Base-by-base conservation (phyloP, 2,329 filamentous ascomycete genomes). In the Laburnicola sp. region DNA sequence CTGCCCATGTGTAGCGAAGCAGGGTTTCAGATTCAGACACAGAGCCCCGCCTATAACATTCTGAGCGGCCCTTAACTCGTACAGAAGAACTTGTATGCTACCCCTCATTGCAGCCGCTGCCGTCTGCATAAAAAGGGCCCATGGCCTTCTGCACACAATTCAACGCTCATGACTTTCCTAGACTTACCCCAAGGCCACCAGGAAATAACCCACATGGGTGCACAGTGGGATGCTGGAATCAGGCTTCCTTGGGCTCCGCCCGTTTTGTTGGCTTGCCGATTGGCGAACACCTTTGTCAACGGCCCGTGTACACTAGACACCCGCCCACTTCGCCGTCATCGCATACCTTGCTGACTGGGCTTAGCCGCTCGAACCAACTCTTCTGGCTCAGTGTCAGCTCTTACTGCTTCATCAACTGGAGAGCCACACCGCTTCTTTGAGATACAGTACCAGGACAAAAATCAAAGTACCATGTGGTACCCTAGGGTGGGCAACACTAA, bases 111-210 rank as follows among this genome's bases (percentile, higher is more conserved):
- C 6, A 16, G 27, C 5, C 11, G 37, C 16, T 16, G 16, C 16
- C 37, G 43, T 9, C 36, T 45, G 43, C 43, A 45, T 25, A 22
- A 34, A 45, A 45, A 26, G 26, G 26, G 36, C 37, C 43, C 43
- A 45, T 38, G 34, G 10, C 25, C 34, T 45, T 45, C 43, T 38
- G 4, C 30, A 30, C 21, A 38, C 35, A 4, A 7, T 38, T n/a
- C 23, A 4, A 10, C 38, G 2, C 6, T 6, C 25, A 28, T 28
- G 10, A 11, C 5, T 6, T 8, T 21, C 22, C n/a, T 11, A 11
- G 30, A 10, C 25, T 26, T 37, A 16, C 16, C 35, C 36, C 28
- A 7, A 36, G 11, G 16, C 16, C 16, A 16, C 16, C 16, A 16
- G 16, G 16, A 16, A 16, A 16, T 16, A 16, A 16, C 16, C 16